Percentiles rank a stretch among this genome's conserved stretches.
These are phyloP conservation scores for Brassica juncea DNA, from an alignment of 345 rosid species.

Conservation along the genomic window DNA sequence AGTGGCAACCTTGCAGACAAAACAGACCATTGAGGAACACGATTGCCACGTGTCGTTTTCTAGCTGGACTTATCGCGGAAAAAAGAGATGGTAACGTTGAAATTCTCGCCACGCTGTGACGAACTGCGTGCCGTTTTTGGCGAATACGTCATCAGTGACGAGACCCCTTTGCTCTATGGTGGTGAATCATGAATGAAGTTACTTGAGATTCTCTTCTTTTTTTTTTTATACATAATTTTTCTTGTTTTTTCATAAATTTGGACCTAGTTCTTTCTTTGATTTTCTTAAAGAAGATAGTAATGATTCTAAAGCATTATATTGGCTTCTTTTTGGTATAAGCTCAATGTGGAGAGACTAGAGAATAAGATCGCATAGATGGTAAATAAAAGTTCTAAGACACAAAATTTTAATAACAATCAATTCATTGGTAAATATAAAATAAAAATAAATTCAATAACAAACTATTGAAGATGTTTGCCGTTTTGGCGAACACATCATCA, in stretches of 20 bases:
- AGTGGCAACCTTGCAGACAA: slow-evolving; percentile 18
- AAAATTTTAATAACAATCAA: background rate
- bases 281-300: background rate
- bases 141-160: slow-evolving; percentile 16
- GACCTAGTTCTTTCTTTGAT: background rate
- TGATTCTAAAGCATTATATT: background rate
- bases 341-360: background rate
- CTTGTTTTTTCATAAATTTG: background rate
- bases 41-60: slow-evolving; percentile 35
- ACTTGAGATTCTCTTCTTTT: background rate
- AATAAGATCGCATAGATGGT: background rate
- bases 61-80: slow-evolving; percentile 27
- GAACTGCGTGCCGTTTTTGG: slow-evolving; percentile 37
- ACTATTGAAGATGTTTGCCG: background rate
- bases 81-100: slow-evolving; percentile 28
- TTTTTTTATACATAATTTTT: background rate
- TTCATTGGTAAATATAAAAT: background rate
- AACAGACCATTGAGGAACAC: slow-evolving; percentile 31
- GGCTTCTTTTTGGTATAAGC: background rate
- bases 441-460: background rate
- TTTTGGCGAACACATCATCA: background rate
- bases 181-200: no score
- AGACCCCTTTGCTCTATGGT: background rate
- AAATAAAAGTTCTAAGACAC: background rate
- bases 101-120: background rate